These are phyloP conservation scores for Vickermania spadyakhi DNA, from an alignment of 208 protist species.

Conservation along the genomic window DNA sequence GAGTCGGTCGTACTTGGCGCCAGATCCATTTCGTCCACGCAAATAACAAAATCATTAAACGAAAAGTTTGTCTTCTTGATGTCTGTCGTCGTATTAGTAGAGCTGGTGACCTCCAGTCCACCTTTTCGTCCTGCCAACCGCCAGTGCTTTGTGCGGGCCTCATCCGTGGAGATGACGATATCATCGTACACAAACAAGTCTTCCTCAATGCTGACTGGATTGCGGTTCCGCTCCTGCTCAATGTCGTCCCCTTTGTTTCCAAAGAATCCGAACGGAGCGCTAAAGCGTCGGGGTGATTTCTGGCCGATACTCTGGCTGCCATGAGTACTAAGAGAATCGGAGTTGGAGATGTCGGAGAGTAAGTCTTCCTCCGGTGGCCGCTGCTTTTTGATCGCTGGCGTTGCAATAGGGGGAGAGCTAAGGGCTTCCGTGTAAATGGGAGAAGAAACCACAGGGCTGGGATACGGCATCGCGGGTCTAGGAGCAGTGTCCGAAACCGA, in stretches of 20 bases:
- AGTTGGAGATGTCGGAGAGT: not conserved
- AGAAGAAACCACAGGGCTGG: not conserved
- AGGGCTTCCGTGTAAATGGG: not conserved
- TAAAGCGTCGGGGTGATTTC: not conserved
- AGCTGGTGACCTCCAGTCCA: not conserved
- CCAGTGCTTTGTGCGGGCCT: slow-evolving; percentile 64
- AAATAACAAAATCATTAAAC: slow-evolving; percentile 82
- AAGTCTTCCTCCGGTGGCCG: not conserved
- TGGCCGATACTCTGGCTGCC: not conserved
- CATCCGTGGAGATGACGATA: slow-evolving; percentile 66
- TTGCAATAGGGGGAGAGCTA: not conserved
- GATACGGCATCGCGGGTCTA: not conserved
- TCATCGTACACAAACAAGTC: slow-evolving; percentile 84
- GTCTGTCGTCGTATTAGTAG: slow-evolving; percentile 12
- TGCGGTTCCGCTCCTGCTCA: slow-evolving; percentile 66
- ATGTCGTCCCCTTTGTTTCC: slow-evolving; percentile 26
- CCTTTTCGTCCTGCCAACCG: slow-evolving; percentile 43
- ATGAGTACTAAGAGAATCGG: not conserved
- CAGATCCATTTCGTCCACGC: slow-evolving; percentile 75
- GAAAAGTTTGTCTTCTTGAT: slow-evolving; percentile 18
- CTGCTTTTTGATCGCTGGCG: not conserved
- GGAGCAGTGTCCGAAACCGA: no score
- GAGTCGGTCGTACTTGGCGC: slow-evolving; percentile 4
- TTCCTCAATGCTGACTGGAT: slow-evolving; percentile 38
- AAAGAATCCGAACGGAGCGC: not conserved